These are phyloP conservation scores for Malania oleifera DNA, from an alignment of 164 flowering plant genomes.

Conservation along the genomic window DNA sequence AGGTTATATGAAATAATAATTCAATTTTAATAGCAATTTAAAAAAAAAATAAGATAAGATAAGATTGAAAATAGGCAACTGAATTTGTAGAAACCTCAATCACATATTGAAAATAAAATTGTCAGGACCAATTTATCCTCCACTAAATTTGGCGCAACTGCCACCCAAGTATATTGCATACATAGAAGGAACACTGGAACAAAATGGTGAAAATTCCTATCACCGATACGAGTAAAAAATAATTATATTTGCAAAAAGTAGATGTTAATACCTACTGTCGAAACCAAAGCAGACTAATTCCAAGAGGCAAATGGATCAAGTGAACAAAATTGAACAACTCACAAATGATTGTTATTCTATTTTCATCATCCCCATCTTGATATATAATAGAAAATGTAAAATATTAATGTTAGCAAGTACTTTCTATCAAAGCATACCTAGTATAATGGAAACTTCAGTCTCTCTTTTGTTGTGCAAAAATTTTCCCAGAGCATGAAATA, in stretches of 20 bases:
- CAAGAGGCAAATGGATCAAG: neutral
- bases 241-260: neutral
- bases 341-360: too few species aligned
- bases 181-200: too few species aligned
- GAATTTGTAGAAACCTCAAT: too few species aligned
- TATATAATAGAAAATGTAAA: neutral
- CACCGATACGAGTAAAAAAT: neutral
- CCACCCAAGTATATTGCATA: too few species aligned
- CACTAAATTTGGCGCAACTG: too few species aligned
- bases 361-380: neutral
- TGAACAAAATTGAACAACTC: neutral
- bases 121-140: too few species aligned
- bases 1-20: too few species aligned
- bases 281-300: neutral
- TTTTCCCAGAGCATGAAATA: constrained; percentile 96
- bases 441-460: constrained; percentile 22
- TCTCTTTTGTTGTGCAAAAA: constrained; percentile 97
- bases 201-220: too few species aligned
- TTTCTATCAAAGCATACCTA: constrained; percentile 35
- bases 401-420: neutral
- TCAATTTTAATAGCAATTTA: too few species aligned
- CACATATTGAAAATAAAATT: too few species aligned
- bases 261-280: neutral
- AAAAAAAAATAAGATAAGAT: too few species aligned
- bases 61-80: too few species aligned